Evolutionary conservation across 75 land plant species (phyloP).

Genomic region (Selaginella moellendorffii): DNA sequence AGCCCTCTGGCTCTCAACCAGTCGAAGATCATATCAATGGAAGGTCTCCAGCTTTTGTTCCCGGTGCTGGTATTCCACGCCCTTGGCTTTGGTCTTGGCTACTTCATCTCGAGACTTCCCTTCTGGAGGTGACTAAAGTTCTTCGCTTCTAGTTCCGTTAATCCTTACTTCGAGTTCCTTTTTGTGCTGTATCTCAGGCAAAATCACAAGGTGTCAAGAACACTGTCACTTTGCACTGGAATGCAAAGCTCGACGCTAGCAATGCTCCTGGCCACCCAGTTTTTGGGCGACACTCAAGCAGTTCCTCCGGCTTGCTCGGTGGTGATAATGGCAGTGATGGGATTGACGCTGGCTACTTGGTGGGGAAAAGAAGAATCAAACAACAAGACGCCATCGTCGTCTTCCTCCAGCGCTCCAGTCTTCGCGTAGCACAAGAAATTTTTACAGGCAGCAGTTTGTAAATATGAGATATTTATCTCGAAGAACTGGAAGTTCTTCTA

Average conservation of each 20-base stretch:
- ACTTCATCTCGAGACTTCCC: slow-evolving; percentile 68
- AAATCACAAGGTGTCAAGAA: slow-evolving; percentile 57
- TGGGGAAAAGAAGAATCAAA: slow-evolving; percentile 81
- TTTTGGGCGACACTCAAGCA: slow-evolving; percentile 86
- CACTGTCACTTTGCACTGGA: slow-evolving; percentile 84
- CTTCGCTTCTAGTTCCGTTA: neutral
- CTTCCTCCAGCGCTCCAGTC: no score
- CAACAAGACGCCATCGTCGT: no score
- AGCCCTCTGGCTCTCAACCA: slow-evolving; percentile 85
- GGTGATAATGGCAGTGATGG: slow-evolving; percentile 91
- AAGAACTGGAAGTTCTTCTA: no score
- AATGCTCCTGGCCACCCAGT: slow-evolving; percentile 84
- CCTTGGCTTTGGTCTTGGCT: slow-evolving; percentile 58
- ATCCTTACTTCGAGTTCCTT: neutral
- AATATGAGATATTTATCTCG: no score
- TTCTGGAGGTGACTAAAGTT: slow-evolving; percentile 36
- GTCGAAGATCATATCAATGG: slow-evolving; percentile 40
- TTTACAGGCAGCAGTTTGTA: no score
- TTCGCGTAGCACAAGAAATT: no score
- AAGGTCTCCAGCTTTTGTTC: slow-evolving; percentile 51
- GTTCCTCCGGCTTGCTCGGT: slow-evolving; percentile 97
- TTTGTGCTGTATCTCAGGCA: slow-evolving; percentile 31
- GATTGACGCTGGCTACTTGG: slow-evolving; percentile 74
- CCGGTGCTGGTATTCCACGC: slow-evolving; percentile 74
- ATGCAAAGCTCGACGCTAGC: slow-evolving; percentile 99